phyloP scores from a whole-genome alignment of 2,329 filamentous ascomycete species.

The Trichoderma endophyticum region DNA sequence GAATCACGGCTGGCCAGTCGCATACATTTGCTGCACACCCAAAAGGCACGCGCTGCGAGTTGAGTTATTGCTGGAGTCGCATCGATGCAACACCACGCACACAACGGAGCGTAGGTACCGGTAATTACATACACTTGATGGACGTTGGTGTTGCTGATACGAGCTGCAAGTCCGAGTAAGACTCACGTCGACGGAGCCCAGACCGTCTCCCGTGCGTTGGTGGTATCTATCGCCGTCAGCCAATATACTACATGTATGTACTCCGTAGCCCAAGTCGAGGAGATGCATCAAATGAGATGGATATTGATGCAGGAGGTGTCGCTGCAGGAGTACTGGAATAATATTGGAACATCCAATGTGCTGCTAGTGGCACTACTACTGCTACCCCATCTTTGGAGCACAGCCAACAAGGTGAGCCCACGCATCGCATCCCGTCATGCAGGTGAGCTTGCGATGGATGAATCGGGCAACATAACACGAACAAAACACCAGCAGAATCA shows the following conservation, averaged over 20 bases:
- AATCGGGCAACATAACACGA: not conserved
- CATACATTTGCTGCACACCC: not conserved
- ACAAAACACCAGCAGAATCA: not conserved
- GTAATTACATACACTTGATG: not conserved
- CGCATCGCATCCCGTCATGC: not conserved
- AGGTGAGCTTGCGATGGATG: conserved; percentile 1
- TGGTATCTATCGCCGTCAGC: not conserved
- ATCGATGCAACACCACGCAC: not conserved
- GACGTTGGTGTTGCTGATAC: not conserved
- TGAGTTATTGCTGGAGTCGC: not conserved
- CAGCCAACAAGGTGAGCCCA: conserved; percentile 1
- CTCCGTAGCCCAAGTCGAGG: not conserved
- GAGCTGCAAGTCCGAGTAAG: conserved; percentile 1
- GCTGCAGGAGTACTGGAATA: not conserved
- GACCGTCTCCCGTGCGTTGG: not conserved
- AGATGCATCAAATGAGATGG: not conserved
- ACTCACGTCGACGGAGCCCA: not conserved
- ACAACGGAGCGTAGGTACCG: not conserved
- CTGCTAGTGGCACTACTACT: not conserved
- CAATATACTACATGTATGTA: not conserved
- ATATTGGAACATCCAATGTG: not conserved
- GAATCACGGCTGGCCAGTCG: conserved; percentile 1
- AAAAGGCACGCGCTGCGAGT: not conserved
- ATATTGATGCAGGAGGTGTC: not conserved
- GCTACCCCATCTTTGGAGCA: not conserved